Base-by-base conservation (phyloP, 2,329 filamentous ascomycete species). In the Rosellinia necatrix region DNA sequence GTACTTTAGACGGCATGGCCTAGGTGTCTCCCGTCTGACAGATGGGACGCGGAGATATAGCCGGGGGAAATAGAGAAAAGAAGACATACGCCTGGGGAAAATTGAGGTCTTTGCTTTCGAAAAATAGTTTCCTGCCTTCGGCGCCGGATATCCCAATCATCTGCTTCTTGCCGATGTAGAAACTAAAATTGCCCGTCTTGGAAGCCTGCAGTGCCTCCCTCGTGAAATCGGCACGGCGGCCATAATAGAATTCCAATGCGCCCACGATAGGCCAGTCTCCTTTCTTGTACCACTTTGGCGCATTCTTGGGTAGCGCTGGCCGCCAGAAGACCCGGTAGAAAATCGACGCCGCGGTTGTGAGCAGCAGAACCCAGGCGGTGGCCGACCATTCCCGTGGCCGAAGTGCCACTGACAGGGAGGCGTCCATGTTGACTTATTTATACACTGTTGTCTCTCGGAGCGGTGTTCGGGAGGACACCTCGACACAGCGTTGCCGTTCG, bases 161-260 rank as follows among this genome's bases (percentile, higher is more conserved):
- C 2, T 70, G 73, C 56, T 77, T 72, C 40, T 74, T 71, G 4
- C 80, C 80, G 3, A 77, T 70, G 57, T 77, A 76, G 65, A 81
- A 82, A 59, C 75, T 77, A 63, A 81, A 81, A 49, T 76, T 78
- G 6, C 78, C 78, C 1, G 73, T 76, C 10, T 66, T 56, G 0
- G 74, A 72, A 9, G 65, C 60, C 4, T 60, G 60, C 13, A 67
- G 49, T 1, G 68, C 70, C 4, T 71, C 53, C 15, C 64, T 64
- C 59, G 69, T 75, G 68, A 76, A 81, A 48, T 77, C 74, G 70
- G 71, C 72, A 51, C 78, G 71, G 15, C 65, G 50, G 2, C 74
- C 75, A 21, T 62, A 60, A 69, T 77, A 80, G 68, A 78, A 81
- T 0, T 67, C 66, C 25, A 74, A 49, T 1, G 75, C 65, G 1